Evolutionary conservation across 345 rosid genomes (phyloP).

Genomic region (Dipteronia dyeriana): DNA sequence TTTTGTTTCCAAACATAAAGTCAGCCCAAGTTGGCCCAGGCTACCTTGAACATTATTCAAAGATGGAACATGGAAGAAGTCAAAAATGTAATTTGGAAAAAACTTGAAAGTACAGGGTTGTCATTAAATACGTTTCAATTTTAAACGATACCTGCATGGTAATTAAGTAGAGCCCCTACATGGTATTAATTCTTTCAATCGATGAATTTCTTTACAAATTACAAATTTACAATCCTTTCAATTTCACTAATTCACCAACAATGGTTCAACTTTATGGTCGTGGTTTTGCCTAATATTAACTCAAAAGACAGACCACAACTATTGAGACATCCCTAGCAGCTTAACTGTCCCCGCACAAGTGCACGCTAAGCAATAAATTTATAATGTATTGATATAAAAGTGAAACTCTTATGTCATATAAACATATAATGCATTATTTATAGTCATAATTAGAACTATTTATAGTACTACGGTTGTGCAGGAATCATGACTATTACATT

Average conservation of each 20-base stretch:
- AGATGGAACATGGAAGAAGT: too few species aligned
- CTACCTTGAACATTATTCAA: background rate
- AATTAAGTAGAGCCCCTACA: background rate
- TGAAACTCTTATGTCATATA: background rate
- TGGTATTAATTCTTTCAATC: background rate
- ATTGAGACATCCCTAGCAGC: background rate
- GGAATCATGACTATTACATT: too few species aligned
- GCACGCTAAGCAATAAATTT: background rate
- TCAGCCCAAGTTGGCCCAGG: background rate
- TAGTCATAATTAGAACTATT: background rate
- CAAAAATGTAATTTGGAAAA: background rate
- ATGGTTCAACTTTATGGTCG: background rate
- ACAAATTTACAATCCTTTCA: background rate
- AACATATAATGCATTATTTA: background rate
- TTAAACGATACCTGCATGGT: background rate
- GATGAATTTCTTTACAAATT: too few species aligned
- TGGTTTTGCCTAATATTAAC: background rate
- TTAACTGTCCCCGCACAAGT: background rate
- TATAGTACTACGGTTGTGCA: too few species aligned
- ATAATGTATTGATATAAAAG: background rate
- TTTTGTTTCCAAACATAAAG: background rate
- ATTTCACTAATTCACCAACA: background rate
- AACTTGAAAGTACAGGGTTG: background rate
- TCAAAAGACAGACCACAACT: background rate
- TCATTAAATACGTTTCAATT: background rate